Base-by-base conservation (phyloP, 352 stramenopile genomes). In the Phytophthora pisi region DNA sequence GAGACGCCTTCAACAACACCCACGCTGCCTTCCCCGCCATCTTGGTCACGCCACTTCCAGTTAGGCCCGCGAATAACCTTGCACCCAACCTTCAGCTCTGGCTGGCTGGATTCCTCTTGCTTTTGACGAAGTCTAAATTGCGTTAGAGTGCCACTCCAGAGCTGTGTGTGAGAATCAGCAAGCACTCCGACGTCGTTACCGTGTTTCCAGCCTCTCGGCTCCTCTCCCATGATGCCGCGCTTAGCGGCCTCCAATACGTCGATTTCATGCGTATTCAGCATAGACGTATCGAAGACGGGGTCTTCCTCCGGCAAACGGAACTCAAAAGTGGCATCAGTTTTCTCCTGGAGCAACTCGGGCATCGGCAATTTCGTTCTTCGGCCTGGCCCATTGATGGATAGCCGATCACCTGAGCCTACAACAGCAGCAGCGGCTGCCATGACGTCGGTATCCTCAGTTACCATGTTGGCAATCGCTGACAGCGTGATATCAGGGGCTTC, bases 41-140 rank as follows among this genome's bases (percentile, higher is more conserved):
- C 89, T 84, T 97, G 88, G 51, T 97, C 89, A 20, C 86, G 75
- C 88, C 89, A 95, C 67, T 96, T 96, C 89, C 89, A 97, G 66
- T 95, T 92, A 16, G 90, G 90, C 34, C 90, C 90, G n/a, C 90
- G 89, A 69, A 93, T 91, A 13, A 97, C 90, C 47, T 93, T 91
- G 65, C 86, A 95, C 1, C 90, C 90, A 20, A 97, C 84, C 11
- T 77, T 85, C 1, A 96, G 74, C 38, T 92, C 78, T 0, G 83
- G 82, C 56, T 87, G 62, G 20, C 74, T 76, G 20, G 70, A 71
- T 9, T 81, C 77, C 16, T 88, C 74, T 47, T 79, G 62, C 20
- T 82, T 75, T 20, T 83, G 66, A 1, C 69, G 65, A 9, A 95
- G 58, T 55, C 78, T 82, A 31, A 84, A 88, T 65, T 97, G 90